A percentile compares a stretch with the other conserved stretches of the same genome.
phyloP scores from a whole-genome alignment of 169 alveolate genomes.

The Ichthyophthirius multifiliis region DNA sequence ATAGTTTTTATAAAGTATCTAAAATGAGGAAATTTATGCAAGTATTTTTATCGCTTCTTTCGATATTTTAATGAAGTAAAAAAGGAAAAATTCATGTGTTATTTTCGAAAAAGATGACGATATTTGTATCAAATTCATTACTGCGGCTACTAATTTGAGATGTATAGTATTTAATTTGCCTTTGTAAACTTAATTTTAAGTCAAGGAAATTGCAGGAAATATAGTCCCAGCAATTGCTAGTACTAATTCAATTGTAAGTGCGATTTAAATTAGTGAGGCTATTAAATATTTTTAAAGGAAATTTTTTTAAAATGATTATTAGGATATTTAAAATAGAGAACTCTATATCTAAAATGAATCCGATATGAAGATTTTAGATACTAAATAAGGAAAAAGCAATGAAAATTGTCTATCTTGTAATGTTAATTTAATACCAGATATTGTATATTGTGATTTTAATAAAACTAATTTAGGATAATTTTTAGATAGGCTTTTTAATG shows the following conservation, averaged over 20 bases:
- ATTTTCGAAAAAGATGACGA: conserved; percentile 94
- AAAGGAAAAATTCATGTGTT: conserved; percentile 46
- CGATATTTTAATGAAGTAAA: conserved; percentile 22
- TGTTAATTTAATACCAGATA: not conserved
- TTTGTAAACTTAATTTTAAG: conserved; percentile 69
- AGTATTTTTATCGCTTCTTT: conserved; percentile 23
- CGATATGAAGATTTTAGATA: not conserved
- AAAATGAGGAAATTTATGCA: conserved; percentile 19
- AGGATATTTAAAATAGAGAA: conserved; percentile 17
- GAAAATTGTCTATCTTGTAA: conserved; percentile 31
- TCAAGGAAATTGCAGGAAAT: conserved; percentile 96
- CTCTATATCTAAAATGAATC: conserved; percentile 10
- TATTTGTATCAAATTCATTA: conserved; percentile 86
- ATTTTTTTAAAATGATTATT: not conserved
- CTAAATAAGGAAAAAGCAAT: conserved; percentile 12
- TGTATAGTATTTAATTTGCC: conserved; percentile 88
- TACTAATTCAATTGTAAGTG: conserved; percentile 95
- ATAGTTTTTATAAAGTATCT: not conserved
- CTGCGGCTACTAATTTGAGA: conserved; percentile 91
- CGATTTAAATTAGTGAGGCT: conserved; percentile 89
- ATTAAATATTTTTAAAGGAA: conserved; percentile 38
- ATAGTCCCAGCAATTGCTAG: conserved; percentile 96
- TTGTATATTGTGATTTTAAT: conserved; percentile 18
- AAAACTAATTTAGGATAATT: not conserved
- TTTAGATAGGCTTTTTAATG: not conserved